Percentiles rank a stretch among this genome's conserved stretches.
Evolutionary conservation across 805 yeast species (phyloP).

Genomic region (Saturnispora saitoi): DNA sequence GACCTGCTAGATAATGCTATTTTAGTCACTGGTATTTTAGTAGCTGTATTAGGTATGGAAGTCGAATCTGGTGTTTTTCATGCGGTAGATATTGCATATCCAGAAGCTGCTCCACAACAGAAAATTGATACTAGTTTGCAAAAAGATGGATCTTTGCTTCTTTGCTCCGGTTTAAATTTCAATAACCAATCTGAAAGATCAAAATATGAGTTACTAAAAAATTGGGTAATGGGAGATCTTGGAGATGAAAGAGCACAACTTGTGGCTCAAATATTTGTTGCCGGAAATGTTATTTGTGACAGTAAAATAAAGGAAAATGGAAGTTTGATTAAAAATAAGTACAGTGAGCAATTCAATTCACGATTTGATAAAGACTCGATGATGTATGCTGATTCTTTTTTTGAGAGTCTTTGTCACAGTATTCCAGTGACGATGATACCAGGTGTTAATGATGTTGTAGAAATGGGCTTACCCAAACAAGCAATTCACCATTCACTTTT

Average conservation of each 20-base stretch:
- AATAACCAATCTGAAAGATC: constrained; percentile 35
- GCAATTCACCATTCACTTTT: constrained; percentile 77
- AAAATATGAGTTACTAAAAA: constrained; percentile 51
- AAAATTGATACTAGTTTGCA: constrained; percentile 13
- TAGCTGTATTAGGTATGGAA: constrained; percentile 83
- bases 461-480: constrained; percentile 78
- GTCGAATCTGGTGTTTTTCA: constrained; percentile 75
- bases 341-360: constrained; percentile 46
- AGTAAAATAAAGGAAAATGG: constrained; percentile 19
- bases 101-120: constrained; percentile 51
- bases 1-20: constrained; percentile 52
- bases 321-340: constrained; percentile 28
- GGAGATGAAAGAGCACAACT: constrained; percentile 19
- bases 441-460: constrained; percentile 82
- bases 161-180: constrained; percentile 70
- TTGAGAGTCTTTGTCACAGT: constrained; percentile 46
- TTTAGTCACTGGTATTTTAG: constrained; percentile 82
- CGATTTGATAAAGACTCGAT: constrained; percentile 43
- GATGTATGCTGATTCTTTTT: constrained; percentile 47
- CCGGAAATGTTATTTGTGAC: constrained; percentile 54
- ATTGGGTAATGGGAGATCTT: constrained; percentile 64
- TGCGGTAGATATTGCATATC: constrained; percentile 71
- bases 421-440: constrained; percentile 77
- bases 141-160: constrained; percentile 42
- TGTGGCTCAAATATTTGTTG: constrained; percentile 31